Conservation (phyloP, 2,329 filamentous ascomycete genomes). For the Myotisia sp. region DNA sequence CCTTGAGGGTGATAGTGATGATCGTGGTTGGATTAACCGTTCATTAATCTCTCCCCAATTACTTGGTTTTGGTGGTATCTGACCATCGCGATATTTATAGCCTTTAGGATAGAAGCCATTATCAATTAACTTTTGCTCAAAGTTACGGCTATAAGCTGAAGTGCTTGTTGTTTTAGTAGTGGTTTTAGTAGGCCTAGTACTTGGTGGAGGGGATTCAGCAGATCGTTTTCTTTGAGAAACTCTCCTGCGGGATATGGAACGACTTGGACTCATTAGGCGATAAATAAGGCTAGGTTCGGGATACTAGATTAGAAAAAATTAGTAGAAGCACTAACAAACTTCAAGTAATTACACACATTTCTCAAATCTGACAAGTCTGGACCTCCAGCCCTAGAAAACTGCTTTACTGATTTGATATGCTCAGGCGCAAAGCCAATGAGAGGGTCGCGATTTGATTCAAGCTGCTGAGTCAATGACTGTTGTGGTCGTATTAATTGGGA, state of each 20-base stretch:
- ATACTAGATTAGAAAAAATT: not conserved
- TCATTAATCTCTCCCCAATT: conserved; percentile 21
- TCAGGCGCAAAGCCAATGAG: conserved; percentile 2
- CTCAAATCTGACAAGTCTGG: conserved; percentile 10
- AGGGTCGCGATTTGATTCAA: conserved; percentile 5
- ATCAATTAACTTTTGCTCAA: conserved; percentile 28
- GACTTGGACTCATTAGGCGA: conserved; percentile 1
- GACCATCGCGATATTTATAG: conserved; percentile 16
- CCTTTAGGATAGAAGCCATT: conserved; percentile 18
- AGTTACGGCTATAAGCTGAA: conserved; percentile 21
- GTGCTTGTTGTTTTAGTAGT: conserved; percentile 6
- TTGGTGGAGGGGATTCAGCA: not conserved
- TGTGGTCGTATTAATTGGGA: not conserved
- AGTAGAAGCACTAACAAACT: not conserved
- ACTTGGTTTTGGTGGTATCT: conserved; percentile 16
- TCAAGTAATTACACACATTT: conserved; percentile 8
- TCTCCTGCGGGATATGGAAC: not conserved
- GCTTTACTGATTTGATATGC: conserved; percentile 3
- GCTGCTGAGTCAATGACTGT: conserved; percentile 7
- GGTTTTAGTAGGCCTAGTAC: conserved; percentile 3
- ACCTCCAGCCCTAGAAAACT: conserved; percentile 8
- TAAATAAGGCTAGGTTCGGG: conserved; percentile 1
- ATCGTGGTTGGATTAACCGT: conserved; percentile 17
- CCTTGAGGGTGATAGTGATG: conserved; percentile 25
- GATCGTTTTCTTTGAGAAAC: too few species aligned